Conservation (phyloP, 169 alveolate genomes). For the Plasmodium ovale region DNA sequence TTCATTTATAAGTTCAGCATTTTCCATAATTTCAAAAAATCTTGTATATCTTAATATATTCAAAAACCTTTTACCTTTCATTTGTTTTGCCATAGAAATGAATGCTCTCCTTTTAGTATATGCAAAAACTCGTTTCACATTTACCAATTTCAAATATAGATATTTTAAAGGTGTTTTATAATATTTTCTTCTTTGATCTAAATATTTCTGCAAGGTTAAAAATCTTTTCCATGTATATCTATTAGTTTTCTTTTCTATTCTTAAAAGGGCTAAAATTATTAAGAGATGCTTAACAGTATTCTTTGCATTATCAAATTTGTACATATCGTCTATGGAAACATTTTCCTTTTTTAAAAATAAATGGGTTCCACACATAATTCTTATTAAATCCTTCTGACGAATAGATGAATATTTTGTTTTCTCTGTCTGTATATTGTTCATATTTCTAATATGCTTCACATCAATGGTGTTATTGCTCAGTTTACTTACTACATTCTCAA, state of each 20-base stretch:
- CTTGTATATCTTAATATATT: constrained; percentile 25
- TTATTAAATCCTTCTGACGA: constrained; percentile 29
- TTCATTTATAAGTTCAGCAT: constrained; percentile 40
- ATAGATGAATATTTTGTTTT: constrained; percentile 34
- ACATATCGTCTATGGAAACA: constrained; percentile 32
- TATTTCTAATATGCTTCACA: constrained; percentile 4
- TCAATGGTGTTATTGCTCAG: not conserved
- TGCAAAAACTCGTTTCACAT: constrained; percentile 14
- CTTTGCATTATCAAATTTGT: constrained; percentile 2
- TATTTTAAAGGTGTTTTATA: constrained; percentile 66
- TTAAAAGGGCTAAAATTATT: constrained; percentile 27
- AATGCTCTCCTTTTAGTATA: not conserved
- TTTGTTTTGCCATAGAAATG: constrained; percentile 5
- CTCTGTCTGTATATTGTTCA: not conserved
- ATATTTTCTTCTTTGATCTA: constrained; percentile 54
- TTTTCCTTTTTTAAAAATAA: constrained; percentile 68
- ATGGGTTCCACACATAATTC: constrained; percentile 55
- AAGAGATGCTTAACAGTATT: constrained; percentile 35
- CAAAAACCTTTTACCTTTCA: constrained; percentile 12
- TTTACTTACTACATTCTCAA: constrained; percentile 26
- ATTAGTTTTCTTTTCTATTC: constrained; percentile 54
- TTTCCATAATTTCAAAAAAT: constrained; percentile 41
- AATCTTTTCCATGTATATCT: constrained; percentile 51
- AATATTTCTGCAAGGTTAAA: constrained; percentile 39
- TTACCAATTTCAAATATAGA: constrained; percentile 26